Base-by-base conservation (phyloP, 2,329 filamentous ascomycete species). In the Bipolaris gigantea region DNA sequence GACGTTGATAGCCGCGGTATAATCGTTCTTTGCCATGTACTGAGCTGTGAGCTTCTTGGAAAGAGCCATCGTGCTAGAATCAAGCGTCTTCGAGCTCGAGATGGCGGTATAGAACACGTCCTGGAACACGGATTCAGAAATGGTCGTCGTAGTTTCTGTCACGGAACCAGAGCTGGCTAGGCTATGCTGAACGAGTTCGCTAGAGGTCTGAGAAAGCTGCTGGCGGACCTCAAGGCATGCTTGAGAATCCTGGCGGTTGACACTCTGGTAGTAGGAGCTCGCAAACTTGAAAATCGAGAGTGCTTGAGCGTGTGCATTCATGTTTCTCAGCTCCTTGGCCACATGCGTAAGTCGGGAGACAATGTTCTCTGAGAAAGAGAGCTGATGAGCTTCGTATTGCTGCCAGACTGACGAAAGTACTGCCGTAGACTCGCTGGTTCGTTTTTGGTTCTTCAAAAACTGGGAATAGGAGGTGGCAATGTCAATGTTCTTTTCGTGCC, bases 401-500 rank as follows among this genome's bases (percentile, higher is more conserved):
- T 80, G 73, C 76, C 78, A 81, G 18, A 80, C 65, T 9, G 75
- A 76, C 2, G 72, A 74, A 4, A 82, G 70, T 4, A 82, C 67
- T 3, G 78, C 75, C 2, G 77, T 75, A 0, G 78, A 73, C 55
- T 83, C 80, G 0, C 68, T 67, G 13, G 73, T 71, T 3, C 79
- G 73, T 57, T 79, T 78, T 44, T 80, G 78, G 0, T 67, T 63
- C 30, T 77, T 73, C n/a, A 83, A 63, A 59, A 80, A 82, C 16
- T 74, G 72, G 6, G 77, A 73, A 56, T 82, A 83, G 1, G 71
- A 67, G n/a, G 79, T 69, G 5, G 78, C 74, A 18, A 77, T 67
- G 45, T 78, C 73, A 21, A 81, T 69, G 60, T 81, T 81, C 62
- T 73, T 75, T 62, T 79, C 73, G 50, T 81, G 79, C 75, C 75